These are phyloP conservation scores for Aspergillus pseudoviridinutans DNA, from an alignment of 2,329 filamentous ascomycete genomes.

Conservation along the genomic window DNA sequence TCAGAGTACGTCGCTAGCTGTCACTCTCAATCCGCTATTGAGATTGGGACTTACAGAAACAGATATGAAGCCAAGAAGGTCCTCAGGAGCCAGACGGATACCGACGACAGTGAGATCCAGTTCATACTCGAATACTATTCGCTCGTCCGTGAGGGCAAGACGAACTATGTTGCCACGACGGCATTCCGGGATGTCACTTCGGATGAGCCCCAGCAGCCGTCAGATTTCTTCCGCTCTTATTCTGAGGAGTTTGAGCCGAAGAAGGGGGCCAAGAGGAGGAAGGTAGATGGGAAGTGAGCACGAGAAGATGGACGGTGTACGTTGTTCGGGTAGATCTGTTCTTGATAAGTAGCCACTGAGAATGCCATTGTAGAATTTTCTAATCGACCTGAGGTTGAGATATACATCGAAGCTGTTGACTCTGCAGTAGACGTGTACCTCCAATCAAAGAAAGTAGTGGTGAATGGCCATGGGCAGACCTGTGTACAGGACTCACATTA, in stretches of 20 bases:
- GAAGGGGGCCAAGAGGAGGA: slow-evolving; percentile 1
- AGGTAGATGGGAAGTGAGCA: not conserved
- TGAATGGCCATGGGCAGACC: not conserved
- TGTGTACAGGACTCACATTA: not conserved
- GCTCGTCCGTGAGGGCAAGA: slow-evolving; percentile 51
- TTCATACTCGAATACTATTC: slow-evolving; percentile 53
- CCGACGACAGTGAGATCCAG: slow-evolving; percentile 41
- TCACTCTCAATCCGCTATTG: slow-evolving; percentile 33
- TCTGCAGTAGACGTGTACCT: not conserved
- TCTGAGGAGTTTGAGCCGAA: slow-evolving; percentile 32
- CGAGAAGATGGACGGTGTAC: not conserved
- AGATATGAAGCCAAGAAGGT: slow-evolving; percentile 33
- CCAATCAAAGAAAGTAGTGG: not conserved
- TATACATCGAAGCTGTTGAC: not conserved
- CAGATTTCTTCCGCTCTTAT: slow-evolving; percentile 50
- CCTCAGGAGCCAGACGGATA: slow-evolving; percentile 35
- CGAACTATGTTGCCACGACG: slow-evolving; percentile 51
- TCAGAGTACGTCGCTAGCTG: slow-evolving; percentile 33
- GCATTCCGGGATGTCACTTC: slow-evolving; percentile 50
- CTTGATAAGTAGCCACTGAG: not conserved
- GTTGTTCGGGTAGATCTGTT: not conserved
- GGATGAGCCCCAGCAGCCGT: slow-evolving; percentile 43
- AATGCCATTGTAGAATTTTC: not conserved
- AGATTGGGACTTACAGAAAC: slow-evolving; percentile 13
- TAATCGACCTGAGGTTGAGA: not conserved